Evolutionary conservation across 768 basidiomycete genomes (phyloP), one percentile per base, ranked within the genome.

Genomic region (Dictyophora rubrovolvata): DNA sequence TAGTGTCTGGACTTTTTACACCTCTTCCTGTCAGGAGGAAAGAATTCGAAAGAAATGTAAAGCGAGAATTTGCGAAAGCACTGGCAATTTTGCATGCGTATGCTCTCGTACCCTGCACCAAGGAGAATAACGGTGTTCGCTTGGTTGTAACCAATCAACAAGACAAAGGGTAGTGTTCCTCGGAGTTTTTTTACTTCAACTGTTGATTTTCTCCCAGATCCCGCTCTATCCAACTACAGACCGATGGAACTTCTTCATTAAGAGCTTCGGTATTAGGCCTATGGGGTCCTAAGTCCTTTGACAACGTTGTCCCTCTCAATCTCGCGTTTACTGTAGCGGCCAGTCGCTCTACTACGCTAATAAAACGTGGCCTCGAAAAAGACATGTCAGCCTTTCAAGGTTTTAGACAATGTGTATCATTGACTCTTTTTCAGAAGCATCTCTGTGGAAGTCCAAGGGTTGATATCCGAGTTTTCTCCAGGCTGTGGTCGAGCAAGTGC

Each of bases 1-100:
- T 74, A 0, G 71, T 96, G 1, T 75, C 80, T 0, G 80, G 81
- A 28, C 75, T 95, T 0, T 98, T 98, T 71, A 73, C 75, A 6
- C 80, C 88, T 0, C 77, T 97, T 0, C 92, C 96, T 0, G 96
- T 99, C 6, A 81, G 95, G 5, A 78, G 92, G 6, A 94, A 94
- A 69, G 96, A 98, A 65, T 79, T 97, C 34, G 86, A 92, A 66
- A 75, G 90, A 56, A 93, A 95, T 64, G 76, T 78, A 0, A 97
- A 95, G 68, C 82, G 93, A 47, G 95, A 98, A 65, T 94, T 88
- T 65, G 82, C 74, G 4, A 96, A 96, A 66, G 87, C 89, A 1
- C 68, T 97, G n/a, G 74, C 79, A 6, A 73, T 96, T 16, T 71
- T 98, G 47, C 83, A 86, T 50, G 92, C 89, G 0, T 99, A 98